phyloP scores from a whole-genome alignment of 106 monocot species.

The Acorus gramineus region DNA sequence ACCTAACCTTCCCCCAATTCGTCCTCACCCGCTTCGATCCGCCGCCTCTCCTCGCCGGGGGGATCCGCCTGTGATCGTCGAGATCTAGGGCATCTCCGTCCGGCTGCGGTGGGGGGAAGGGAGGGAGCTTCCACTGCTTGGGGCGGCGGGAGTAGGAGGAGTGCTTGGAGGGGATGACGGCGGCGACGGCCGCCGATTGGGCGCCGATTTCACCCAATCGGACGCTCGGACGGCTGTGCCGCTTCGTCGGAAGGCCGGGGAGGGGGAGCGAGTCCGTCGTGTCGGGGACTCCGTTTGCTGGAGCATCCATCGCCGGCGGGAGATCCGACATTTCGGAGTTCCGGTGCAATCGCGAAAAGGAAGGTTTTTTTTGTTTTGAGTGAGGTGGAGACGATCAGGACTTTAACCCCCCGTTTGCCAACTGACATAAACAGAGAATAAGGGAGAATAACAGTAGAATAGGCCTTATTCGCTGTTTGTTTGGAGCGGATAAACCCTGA shows the following conservation, averaged over 20 bases:
- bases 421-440: too few relatives aligned
- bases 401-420: too few relatives aligned
- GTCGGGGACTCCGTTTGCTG: not conserved
- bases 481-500: too few relatives aligned
- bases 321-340: not conserved
- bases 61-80: not conserved
- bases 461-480: too few relatives aligned
- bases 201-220: slow-evolving; percentile 71
- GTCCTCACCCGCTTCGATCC: slow-evolving; percentile 12
- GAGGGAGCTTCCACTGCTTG: slow-evolving; percentile 11
- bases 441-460: too few relatives aligned
- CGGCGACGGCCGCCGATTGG: slow-evolving; percentile 6
- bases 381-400: too few relatives aligned
- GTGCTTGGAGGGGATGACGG: slow-evolving; percentile 1
- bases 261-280: not conserved
- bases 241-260: slow-evolving; percentile 22
- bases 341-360: not conserved
- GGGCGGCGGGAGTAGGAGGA: slow-evolving; percentile 9
- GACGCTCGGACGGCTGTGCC: slow-evolving; percentile 79
- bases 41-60: not conserved
- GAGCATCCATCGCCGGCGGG: not conserved
- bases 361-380: too few relatives aligned
- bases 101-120: not conserved
- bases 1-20: slow-evolving; percentile 6
- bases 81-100: too few relatives aligned